phyloP scores from a whole-genome alignment of 768 basidiomycete species.

The Asterophora lycoperdoides region DNA sequence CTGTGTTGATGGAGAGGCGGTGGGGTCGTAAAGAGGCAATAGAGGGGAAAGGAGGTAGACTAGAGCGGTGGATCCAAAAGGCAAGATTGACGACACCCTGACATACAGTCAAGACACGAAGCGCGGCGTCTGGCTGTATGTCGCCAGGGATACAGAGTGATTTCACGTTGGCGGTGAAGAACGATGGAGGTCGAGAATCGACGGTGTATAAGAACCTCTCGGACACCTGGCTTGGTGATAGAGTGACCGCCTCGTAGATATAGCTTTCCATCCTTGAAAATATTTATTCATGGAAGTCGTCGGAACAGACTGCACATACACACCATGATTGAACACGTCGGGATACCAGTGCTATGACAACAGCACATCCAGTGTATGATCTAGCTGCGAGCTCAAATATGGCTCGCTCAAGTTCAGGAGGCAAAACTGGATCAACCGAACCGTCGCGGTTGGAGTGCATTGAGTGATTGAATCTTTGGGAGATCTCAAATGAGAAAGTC shows the following conservation, averaged over 20 bases:
- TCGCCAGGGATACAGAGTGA: conserved; percentile 25
- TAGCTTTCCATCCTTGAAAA: conserved; percentile 21
- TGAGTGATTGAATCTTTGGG: not conserved
- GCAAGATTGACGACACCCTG: conserved; percentile 24
- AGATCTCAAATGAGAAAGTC: not conserved
- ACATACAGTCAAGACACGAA: conserved; percentile 19
- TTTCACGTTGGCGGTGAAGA: conserved; percentile 22
- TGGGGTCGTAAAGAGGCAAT: conserved; percentile 18
- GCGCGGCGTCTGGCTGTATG: conserved; percentile 13
- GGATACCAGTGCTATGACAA: conserved; percentile 17
- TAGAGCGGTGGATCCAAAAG: conserved; percentile 16
- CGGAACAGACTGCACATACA: not conserved
- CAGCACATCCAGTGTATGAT: conserved; percentile 14
- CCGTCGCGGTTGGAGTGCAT: not conserved
- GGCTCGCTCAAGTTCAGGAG: conserved; percentile 22
- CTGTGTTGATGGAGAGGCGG: conserved; percentile 22
- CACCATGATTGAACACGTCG: conserved; percentile 22
- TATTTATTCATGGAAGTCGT: not conserved
- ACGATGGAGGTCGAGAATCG: conserved; percentile 15
- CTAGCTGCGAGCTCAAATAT: conserved; percentile 24
- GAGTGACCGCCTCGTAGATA: conserved; percentile 21
- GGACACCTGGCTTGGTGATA: conserved; percentile 15
- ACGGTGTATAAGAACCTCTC: conserved; percentile 17
- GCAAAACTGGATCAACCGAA: conserved; percentile 12
- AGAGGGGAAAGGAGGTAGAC: conserved; percentile 12